Base-by-base conservation (phyloP, 345 rosid genomes). In the Psidium guajava region DNA sequence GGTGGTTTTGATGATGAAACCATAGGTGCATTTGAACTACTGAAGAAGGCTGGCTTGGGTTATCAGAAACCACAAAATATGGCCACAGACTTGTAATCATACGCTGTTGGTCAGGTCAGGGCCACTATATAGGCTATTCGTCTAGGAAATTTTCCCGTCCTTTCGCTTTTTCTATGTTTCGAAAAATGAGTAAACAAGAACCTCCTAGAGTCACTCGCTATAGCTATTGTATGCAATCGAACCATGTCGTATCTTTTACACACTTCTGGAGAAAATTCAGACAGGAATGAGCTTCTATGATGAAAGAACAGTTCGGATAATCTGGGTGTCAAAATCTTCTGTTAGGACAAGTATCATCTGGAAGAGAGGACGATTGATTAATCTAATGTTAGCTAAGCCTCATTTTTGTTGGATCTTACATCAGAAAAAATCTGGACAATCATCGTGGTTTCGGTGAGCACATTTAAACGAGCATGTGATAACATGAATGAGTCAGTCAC, bases 1-100 rank as follows among this genome's bases (percentile, higher is more conserved):
- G 98, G 98, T 13, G 99, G 99, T 42, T 97, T 96, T 89, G 95
- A 97, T 61, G 91, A 85, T n/a, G 94, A 91, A 83, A 86, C 98
- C 82, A 82, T 92, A 82, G 82, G 51, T 18, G 88, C 90, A 81
- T 97, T 97, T 89, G 93, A 94, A 69, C 94, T 92, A 86, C 92
- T 97, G 25, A 96, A 94, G 93, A 90, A 91, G 87, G 81, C 52
- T 42, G 77, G 77, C 77, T 69, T 11, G 6, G 77, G 77, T 18
- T 69, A 69, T 69, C 77, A 69, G 47, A 69, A 69, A 69, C 77
- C 36, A 69, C 77, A 32, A 18, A 18, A 32, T 69, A 18, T 69
- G 24, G 77, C 77, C 11, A 69, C 12, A 32, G 77, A 32, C 77
- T 18, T 69, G 77, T 69, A 69, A 69, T 69, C 47, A 16, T 69